Evolutionary conservation across 176 grass and related monocot species (phyloP), one percentile per base, ranked within the genome.

Genomic region (Carex kokanica): DNA sequence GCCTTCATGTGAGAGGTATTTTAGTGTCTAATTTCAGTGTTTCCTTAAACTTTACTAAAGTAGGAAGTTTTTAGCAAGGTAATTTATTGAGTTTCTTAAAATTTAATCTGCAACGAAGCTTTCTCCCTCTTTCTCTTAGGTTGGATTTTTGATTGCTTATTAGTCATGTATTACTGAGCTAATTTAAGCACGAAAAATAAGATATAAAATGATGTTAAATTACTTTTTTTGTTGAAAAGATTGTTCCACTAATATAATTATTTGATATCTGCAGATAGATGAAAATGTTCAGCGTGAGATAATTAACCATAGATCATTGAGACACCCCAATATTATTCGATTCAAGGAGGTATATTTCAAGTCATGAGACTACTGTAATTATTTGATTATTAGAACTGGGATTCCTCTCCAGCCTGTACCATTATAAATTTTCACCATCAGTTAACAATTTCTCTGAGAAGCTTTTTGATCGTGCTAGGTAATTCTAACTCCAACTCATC

Each of bases 401-500:
- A 64, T 23, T 78, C n/a, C 49, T 74, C 84, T 34, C 14, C 17
- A 61, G 2, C 45, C 60, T 36, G 78, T 74, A 40, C 71, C 24
- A 10, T 55, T 78, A 83, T 31, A 56, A 34, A 18, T 24, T 78
- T 56, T 78, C 18, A 31, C 51, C 73, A 56, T 77, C 73, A 78
- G 32, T 56, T 56, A 20, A 18, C 23, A 21, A 72, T 55, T 52
- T 31, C 43, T 61, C 29, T 21, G 21, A 67, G 2, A 63, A 64
- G 23, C 3, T 31, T 60, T 29, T 60, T 65, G 11, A 18, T 23
- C 43, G 43, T 83, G 36, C 41, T 81, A 98, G 95, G 95, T 98
- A 81, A 95, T 98, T 91, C 87, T 98, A 88, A 98, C 95, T 34
- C 95, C 95, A n/a, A 98, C 95, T 20, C 95, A 98, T 91, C 90